Conservation (phyloP, 2,329 filamentous ascomycete genomes). For the Sporothrix protearum region DNA sequence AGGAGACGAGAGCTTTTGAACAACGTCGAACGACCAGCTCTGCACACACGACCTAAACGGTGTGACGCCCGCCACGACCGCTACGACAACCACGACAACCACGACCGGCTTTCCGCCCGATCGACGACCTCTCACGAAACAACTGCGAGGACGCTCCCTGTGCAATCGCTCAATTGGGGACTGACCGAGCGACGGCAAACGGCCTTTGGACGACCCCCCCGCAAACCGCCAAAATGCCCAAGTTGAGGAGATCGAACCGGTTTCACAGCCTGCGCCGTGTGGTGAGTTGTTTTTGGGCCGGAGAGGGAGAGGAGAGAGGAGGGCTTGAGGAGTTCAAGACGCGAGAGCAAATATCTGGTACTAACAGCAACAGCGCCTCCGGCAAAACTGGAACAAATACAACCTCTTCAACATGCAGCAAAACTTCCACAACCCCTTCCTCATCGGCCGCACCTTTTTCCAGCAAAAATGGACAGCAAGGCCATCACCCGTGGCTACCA, state of each 20-base stretch:
- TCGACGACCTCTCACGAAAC: not conserved
- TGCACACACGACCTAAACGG: conserved; percentile 11
- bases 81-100: not conserved
- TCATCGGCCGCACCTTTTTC: conserved; percentile 68
- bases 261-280: conserved; percentile 65
- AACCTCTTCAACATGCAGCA: conserved; percentile 82
- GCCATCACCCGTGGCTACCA: conserved; percentile 81
- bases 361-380: conserved; percentile 65
- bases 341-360: not conserved
- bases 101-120: not conserved
- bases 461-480: conserved; percentile 97
- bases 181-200: not conserved
- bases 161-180: conserved; percentile 6
- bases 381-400: conserved; percentile 96
- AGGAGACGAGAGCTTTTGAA: conserved; percentile 15
- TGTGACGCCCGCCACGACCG: not conserved
- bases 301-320: not conserved
- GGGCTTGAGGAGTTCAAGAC: not conserved
- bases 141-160: not conserved
- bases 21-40: conserved; percentile 10
- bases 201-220: not conserved
- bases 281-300: conserved; percentile 44
- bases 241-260: conserved; percentile 54
- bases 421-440: conserved; percentile 46
- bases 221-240: conserved; percentile 41